These are phyloP conservation scores for Geranomyces variabilis DNA, from an alignment of 192 early-diverging fungal species.

Conservation along the genomic window DNA sequence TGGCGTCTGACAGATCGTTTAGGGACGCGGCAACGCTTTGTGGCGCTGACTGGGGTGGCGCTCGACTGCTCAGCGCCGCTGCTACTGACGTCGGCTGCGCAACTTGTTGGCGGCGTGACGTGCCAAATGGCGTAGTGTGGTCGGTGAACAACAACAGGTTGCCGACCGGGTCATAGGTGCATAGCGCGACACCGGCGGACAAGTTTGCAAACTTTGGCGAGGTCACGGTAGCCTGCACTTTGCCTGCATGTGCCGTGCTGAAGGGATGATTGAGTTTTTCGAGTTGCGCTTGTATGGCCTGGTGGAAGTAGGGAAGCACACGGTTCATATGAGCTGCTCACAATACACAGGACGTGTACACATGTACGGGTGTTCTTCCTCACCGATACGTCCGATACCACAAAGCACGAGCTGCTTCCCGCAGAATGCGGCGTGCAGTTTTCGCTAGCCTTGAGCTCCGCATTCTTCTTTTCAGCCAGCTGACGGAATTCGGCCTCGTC, in stretches of 20 bases:
- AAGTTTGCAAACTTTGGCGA: constrained; percentile 5
- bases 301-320: not conserved
- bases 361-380: no score
- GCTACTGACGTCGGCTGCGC: not conserved
- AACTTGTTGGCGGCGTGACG: constrained; percentile 3
- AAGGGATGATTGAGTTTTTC: constrained; percentile 28
- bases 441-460: not conserved
- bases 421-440: not conserved
- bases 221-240: not conserved
- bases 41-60: not conserved
- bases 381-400: constrained; percentile 19
- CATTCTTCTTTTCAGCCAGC: not conserved
- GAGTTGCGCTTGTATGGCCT: constrained; percentile 1
- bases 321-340: no score
- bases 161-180: constrained; percentile 76
- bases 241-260: not conserved
- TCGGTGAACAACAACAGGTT: constrained; percentile 78
- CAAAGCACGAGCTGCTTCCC: constrained; percentile 19
- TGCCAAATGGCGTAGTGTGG: constrained; percentile 52
- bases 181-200: constrained; percentile 28
- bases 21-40: constrained; percentile 19
- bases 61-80: not conserved
- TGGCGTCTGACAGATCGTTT: not conserved
- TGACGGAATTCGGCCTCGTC: not conserved
- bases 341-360: no score